These are phyloP conservation scores for Ganoderma multipileum DNA, from an alignment of 1,284 basidiomycete genomes.

Conservation along the genomic window DNA sequence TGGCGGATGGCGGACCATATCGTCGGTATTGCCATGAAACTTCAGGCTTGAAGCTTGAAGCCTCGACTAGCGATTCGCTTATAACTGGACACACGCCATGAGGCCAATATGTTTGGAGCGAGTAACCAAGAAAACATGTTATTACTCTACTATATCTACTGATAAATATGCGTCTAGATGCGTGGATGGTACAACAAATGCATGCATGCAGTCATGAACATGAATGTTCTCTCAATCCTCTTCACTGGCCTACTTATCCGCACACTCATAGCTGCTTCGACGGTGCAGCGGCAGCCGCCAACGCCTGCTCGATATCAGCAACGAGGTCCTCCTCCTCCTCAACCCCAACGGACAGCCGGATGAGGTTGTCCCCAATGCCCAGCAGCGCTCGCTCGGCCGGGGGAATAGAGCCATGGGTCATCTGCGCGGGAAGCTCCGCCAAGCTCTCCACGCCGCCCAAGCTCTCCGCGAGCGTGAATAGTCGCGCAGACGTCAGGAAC, in stretches of 20 bases:
- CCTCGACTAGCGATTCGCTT: too few species aligned
- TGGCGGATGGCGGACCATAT: slow-evolving; percentile 32
- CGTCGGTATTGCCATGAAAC: slow-evolving; percentile 23
- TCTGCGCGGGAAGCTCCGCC: slow-evolving; percentile 82
- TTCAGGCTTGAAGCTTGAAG: too few species aligned
- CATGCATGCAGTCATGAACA: background rate
- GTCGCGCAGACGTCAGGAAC: slow-evolving; percentile 72
- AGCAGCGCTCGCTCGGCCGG: slow-evolving; percentile 70
- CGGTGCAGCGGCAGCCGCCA: slow-evolving; percentile 51
- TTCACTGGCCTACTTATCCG: background rate
- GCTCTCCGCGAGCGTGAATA: slow-evolving; percentile 91
- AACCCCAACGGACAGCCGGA: slow-evolving; percentile 88
- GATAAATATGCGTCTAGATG: slow-evolving; percentile 13
- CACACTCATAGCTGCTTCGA: slow-evolving; percentile 7
- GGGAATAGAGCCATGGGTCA: slow-evolving; percentile 88
- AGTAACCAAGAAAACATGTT: background rate
- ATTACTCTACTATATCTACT: slow-evolving; percentile 9
- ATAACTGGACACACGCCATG: too few species aligned
- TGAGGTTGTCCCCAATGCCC: slow-evolving; percentile 84
- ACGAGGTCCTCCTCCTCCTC: slow-evolving; percentile 89
- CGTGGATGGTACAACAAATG: slow-evolving; percentile 3
- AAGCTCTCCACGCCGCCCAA: slow-evolving; percentile 93
- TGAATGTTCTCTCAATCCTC: background rate
- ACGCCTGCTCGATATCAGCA: slow-evolving; percentile 66
- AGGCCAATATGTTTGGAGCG: background rate